Base-by-base conservation (phyloP, 768 basidiomycete species). In the Coprinellus micaceus region DNA sequence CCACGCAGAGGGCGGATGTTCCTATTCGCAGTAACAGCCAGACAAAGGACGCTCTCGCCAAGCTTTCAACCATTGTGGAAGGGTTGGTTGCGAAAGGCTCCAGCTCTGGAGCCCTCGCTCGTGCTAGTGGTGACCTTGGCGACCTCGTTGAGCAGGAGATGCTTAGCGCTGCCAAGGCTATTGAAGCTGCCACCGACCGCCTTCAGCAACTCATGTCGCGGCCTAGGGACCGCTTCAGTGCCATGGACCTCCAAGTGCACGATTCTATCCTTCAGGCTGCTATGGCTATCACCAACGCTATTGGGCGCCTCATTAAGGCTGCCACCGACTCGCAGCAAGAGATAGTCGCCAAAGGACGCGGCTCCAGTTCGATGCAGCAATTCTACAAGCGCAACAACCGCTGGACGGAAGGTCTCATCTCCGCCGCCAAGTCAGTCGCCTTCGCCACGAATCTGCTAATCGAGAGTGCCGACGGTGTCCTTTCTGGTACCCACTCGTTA, bases 321-420 rank as follows among this genome's bases (percentile, higher is more conserved):
- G 97, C 97, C 21, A 97, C 97, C 1, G 95, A 95, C 36, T 98
- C 95, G 50, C 97, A 99, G 71, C 85, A 98, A 69, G 97, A 99
- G 75, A 99, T 99, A 54, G 97, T 98, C 53, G 86, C 88, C 2
- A 88, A 97, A 73, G 97, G 97, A 56, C 91, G 85, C 69, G 97
- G 97, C 7, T 91, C 94, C 19, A 94, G 86, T 70, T 83, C 94
- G 22, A 85, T 79, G 19, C 93, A 96, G 70, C 96, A 98, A 65
- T 99, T 99, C 81, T 99, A 98, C 82, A 99, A 99, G 77, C 88
- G 92, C 58, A 98, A 99, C 84, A 98, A 98, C 72, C 83, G 97
- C 58, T 99, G 97, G 97, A 99, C 97, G 43, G 97, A 99, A 70
- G 97, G 97, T 61, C 86, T 99, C 62, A 94, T 98, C 64, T 96